Base-by-base conservation (phyloP, 257 asterid genomes). In the Forsythia viridissima region DNA sequence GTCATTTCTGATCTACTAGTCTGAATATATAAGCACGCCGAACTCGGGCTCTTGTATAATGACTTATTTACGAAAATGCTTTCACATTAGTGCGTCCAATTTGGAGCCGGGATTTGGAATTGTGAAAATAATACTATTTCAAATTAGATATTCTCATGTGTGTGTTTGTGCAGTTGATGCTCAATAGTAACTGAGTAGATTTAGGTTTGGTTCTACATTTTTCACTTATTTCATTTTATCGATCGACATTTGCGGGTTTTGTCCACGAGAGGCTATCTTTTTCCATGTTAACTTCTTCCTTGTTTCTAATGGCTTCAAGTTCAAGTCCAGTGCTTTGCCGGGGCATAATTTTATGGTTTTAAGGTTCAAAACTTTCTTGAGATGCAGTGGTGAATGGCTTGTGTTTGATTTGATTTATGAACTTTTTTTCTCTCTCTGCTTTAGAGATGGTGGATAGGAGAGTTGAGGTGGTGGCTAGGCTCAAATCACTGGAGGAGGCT, bases 381-480 rank as follows among this genome's bases (percentile, higher is more conserved):
- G 73, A 40, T 21, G 55, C 55, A 39, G 18, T 18, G 41, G 48
- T 42, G 15, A 48, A 21, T 9, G 66, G 66, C 38, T 24, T 59
- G 21, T 13, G 21, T 66, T 76, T 20, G 36, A 46, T 42, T 44
- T 72, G 1, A 11, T 15, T 59, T 57, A 43, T 78, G 18, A 16
- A n/a, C 77, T 51, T 13, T 65, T 24, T 7, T 76, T 55, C 52
- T 71, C 43, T 77, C 68, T 71, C 0, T 75, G 51, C 69, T 34
- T 36, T 73, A 96, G 99, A 92, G 68, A 96, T 96, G 99, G 87
- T 96, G 87, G 97, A 94, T 48, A 91, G 99, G 82, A 91, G 98
- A 85, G 94, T 83, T 4, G 98, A 92, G 86, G 99, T 93, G 76
- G 98, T 95, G 77, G 97, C 97, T 38, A 88, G 98, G 84, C 78